Conservation (phyloP, 164 flowering plant genomes). For the Pachysandra terminalis region DNA sequence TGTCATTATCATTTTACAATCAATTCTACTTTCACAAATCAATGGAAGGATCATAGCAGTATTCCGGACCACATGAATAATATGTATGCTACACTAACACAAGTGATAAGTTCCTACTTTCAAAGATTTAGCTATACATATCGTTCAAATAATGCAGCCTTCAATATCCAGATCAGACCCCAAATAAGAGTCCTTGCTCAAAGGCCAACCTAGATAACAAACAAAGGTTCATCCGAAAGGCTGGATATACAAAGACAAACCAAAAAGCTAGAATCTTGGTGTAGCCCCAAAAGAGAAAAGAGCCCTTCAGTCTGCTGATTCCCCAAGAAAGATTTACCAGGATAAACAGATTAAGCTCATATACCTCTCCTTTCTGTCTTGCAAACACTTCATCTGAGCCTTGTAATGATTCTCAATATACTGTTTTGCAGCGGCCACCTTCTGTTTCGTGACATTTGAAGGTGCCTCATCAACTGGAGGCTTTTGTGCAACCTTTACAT, state of each 20-base stretch:
- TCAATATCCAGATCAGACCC: not conserved
- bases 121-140: no score
- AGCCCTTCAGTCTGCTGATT: not conserved
- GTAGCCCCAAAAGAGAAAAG: no score
- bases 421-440: slow-evolving; percentile 42
- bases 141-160: no score
- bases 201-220: not conserved
- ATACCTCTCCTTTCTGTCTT: slow-evolving; percentile 40
- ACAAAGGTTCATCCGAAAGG: not conserved
- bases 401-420: slow-evolving; percentile 43
- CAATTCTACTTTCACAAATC: not conserved
- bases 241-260: not conserved
- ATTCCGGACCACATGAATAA: not conserved
- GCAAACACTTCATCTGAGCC: slow-evolving; percentile 37
- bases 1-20: no score
- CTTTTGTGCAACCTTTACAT: slow-evolving; percentile 21
- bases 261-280: no score
- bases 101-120: not conserved
- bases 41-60: not conserved
- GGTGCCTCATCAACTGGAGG: slow-evolving; percentile 32
- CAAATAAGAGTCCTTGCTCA: not conserved
- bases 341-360: not conserved
- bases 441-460: slow-evolving; percentile 33
- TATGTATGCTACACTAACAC: not conserved
- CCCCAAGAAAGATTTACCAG: not conserved